Evolutionary conservation across 2,329 filamentous ascomycete species (phyloP), one percentile per base, ranked within the genome.

Genomic region (Pseudocercospora macadamiae): DNA sequence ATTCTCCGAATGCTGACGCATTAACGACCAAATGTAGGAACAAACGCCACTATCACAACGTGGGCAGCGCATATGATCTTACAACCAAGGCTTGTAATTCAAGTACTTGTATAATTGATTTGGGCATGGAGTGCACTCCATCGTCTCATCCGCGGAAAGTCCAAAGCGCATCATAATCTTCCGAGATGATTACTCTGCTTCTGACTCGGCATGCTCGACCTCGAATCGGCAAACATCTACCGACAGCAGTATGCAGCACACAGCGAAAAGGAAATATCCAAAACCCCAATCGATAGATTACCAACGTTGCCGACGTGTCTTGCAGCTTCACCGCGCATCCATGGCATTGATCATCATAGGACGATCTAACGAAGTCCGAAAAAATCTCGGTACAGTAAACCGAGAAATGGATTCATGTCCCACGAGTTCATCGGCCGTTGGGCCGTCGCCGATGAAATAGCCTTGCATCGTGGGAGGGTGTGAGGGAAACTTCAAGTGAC

Each of bases 41-140:
- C 42, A 45, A 45, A 14, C 42, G 42, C 19, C 42, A 45, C 42
- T 45, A 45, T 45, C 42, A 45, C 42, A 45, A 45, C 42, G 42
- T 45, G 42, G 42, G 19, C 42, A 26, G 21, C 42, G 42, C 42
- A 25, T 19, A 25, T 45, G 42, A 45, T 21, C 42, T 45, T 25
- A 26, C 42, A 45, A 26, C 21, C 42, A 45, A 21, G 21, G 21
- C 42, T 45, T 25, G 42, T 16, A 39, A 3, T 39, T 19, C 18
- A 39, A 7, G 12, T n/a, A n/a, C n/a, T n/a, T n/a, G n/a, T n/a
- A 32, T 39, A 10, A 23, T 45, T 21, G n/a, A 14, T 45, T 21
- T 45, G 42, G 42, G 21, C 42, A 21, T 45, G 42, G 42, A 39
- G 10, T 26, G 23, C 12, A 45, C 42, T 45, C 42, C 42, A 25